Percentiles rank a stretch among this genome's conserved stretches.
Conservation (phyloP, 1,284 basidiomycete species). For the Leccinum huronense region DNA sequence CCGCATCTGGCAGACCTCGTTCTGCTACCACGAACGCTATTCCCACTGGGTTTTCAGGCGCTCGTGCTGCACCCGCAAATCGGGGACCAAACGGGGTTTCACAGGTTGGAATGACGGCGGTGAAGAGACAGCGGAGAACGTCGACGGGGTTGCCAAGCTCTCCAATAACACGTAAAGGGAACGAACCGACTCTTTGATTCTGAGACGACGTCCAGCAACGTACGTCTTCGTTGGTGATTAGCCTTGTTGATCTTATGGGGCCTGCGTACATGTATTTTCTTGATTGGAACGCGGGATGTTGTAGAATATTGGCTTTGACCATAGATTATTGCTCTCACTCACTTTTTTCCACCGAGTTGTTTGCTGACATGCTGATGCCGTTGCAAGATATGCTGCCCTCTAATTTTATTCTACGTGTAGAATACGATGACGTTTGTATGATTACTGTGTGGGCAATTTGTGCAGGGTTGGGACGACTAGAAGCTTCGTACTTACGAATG, state of each 20-base stretch:
- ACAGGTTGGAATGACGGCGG: conserved; percentile 42
- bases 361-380: conserved; percentile 24
- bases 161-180: conserved; percentile 38
- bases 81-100: conserved; percentile 31
- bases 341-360: conserved; percentile 11
- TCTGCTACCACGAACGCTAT: conserved; percentile 57
- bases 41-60: conserved; percentile 43
- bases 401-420: conserved; percentile 37
- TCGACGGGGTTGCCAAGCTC: conserved; percentile 50
- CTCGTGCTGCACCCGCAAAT: conserved; percentile 39
- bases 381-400: conserved; percentile 30
- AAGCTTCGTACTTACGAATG: not conserved
- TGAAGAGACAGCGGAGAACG: conserved; percentile 79
- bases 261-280: conserved; percentile 35
- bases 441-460: conserved; percentile 24
- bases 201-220: conserved; percentile 13
- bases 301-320: conserved; percentile 30
- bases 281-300: conserved; percentile 33
- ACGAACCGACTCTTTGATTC: conserved; percentile 24
- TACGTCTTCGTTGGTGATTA: conserved; percentile 5
- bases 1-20: conserved; percentile 54
- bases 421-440: conserved; percentile 30
- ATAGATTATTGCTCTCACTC: conserved; percentile 33
- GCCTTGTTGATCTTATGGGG: conserved; percentile 15
- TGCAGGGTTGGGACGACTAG: conserved; percentile 25